Conservation (phyloP, 2,329 filamentous ascomycete species). For the Cytospora chrysosperma region DNA sequence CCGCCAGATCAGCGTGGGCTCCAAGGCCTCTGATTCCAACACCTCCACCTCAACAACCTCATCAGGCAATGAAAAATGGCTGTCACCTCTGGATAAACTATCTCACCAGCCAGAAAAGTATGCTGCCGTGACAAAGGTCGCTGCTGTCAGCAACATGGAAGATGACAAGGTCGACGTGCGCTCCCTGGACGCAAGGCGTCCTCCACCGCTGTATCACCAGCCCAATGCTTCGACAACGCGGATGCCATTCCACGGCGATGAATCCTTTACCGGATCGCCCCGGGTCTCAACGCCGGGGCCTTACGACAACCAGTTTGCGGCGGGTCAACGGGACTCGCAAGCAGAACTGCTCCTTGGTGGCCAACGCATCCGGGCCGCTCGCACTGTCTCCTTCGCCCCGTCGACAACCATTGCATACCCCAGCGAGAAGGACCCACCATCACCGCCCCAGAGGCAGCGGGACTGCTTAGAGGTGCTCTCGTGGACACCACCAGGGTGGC, state of each 20-base stretch:
- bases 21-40: slow-evolving; percentile 1
- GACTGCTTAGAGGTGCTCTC: not conserved
- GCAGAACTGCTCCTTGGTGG: slow-evolving; percentile 6
- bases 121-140: not conserved
- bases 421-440: not conserved
- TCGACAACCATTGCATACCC: slow-evolving; percentile 6
- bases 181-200: slow-evolving; percentile 5
- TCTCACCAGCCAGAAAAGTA: slow-evolving; percentile 1
- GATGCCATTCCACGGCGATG: slow-evolving; percentile 22
- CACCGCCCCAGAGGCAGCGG: not conserved
- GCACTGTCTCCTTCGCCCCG: slow-evolving; percentile 17
- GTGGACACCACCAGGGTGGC: slow-evolving; percentile 22
- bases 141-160: slow-evolving; percentile 11
- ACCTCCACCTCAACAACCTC: slow-evolving; percentile 7
- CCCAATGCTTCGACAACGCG: slow-evolving; percentile 11
- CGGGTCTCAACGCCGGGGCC: slow-evolving; percentile 5
- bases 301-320: not conserved
- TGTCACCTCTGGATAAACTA: slow-evolving; percentile 12
- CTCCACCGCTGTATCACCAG: slow-evolving; percentile 1
- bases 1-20: slow-evolving; percentile 2
- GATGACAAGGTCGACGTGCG: slow-evolving; percentile 7
- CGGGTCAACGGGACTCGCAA: slow-evolving; percentile 9
- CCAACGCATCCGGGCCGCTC: not conserved
- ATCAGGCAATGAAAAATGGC: slow-evolving; percentile 15
- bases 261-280: slow-evolving; percentile 4